Conservation (phyloP, 23 red algal species). For the Gracilaria caudata region DNA sequence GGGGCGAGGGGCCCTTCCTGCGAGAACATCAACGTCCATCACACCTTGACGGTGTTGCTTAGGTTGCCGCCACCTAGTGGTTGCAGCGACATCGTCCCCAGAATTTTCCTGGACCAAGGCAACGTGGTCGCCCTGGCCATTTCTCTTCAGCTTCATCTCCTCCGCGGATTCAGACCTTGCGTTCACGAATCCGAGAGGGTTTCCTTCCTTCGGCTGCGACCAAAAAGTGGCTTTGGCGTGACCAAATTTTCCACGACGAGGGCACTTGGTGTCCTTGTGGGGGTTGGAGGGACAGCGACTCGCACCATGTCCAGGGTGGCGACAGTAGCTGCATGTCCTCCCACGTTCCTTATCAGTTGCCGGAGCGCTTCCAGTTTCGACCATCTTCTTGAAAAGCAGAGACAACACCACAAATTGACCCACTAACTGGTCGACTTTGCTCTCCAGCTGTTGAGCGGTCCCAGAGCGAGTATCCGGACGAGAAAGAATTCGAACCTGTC, state of each 20-base stretch:
- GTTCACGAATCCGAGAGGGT: not conserved
- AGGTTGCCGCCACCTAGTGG: slow-evolving; percentile 2
- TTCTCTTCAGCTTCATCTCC: not conserved
- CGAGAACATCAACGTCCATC: not conserved
- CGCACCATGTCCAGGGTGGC: not conserved
- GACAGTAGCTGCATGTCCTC: slow-evolving; percentile 1
- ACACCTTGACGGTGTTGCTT: not conserved
- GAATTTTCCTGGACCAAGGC: not conserved
- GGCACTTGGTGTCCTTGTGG: not conserved
- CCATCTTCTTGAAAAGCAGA: not conserved
- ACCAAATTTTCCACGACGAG: not conserved
- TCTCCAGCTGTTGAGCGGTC: slow-evolving; percentile 3
- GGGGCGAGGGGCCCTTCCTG: not conserved
- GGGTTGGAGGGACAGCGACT: slow-evolving; percentile 5
- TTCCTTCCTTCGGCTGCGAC: not conserved
- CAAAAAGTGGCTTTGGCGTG: slow-evolving; percentile 18
- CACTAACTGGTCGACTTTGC: not conserved
- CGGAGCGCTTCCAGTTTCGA: not conserved
- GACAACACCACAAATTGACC: not conserved
- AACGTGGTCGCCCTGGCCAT: not conserved
- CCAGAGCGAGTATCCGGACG: not conserved
- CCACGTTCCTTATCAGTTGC: not conserved
- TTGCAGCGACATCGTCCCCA: not conserved
- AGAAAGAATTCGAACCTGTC: not conserved
- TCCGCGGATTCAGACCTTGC: not conserved